Evolutionary conservation across 148 eudicot species (phyloP), one percentile per base, ranked within the genome.

Genomic region (Talinum fruticosum): DNA sequence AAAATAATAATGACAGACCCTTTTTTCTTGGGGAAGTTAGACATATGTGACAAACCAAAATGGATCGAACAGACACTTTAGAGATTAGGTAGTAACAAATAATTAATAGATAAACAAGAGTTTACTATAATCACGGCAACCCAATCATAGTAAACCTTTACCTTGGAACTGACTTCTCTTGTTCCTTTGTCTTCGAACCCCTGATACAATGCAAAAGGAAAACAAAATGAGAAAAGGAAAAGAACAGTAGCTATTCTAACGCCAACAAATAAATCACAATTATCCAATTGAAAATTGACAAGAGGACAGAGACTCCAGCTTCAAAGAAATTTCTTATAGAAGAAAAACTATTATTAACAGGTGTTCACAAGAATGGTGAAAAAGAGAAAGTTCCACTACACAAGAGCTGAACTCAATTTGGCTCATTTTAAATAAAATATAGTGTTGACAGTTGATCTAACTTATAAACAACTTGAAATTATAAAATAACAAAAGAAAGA

Each of bases 101-200:
- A 57, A 4, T 28, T 23, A 57, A 57, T 5, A n/a, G 4, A 51
- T 15, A 51, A n/a, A 51, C 23, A 49, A 15, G 23, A 51, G 18
- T 19, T 54, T 38, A 32, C 7, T 7, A 44, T 2, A 36, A 45
- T 16, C 35, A 16, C 32, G 28, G 33, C 8, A 30, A 7, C 26
- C 44, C 61, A 69, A 73, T 51, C 41, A 78, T 18, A 33, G 7
- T 10, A 47, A 12, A 32, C 65, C 21, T 65, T 79, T 86, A 93
- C 96, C 98, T 85, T 41, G 87, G 83, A 35, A 85, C 85, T 78
- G 90, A 82, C 76, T 87, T 78, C 71, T 84, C 83, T 74, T 33
- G 86, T 10, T 82, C 83, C 83, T 78, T 85, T 16, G 84, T 68
- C 51, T 78, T 88, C 38, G 85, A 79, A 80, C 84, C 76, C 82